A percentile compares a stretch with the other conserved stretches of the same genome.
Conservation (phyloP, 257 asterid species). For the Dorcoceras hygrometricum region DNA sequence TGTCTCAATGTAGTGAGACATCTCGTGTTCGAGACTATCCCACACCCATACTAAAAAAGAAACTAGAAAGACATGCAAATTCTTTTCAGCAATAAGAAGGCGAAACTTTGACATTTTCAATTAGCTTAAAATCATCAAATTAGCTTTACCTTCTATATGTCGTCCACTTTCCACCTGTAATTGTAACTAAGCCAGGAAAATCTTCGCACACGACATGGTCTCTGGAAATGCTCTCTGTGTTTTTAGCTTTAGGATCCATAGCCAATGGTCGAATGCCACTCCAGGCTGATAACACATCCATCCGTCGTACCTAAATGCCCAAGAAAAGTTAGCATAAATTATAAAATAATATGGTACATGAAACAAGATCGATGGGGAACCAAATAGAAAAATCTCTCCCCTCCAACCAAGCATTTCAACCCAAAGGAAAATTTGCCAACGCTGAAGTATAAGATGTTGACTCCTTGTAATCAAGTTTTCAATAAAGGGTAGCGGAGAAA, state of each 20-base stretch:
- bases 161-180: slow-evolving; percentile 99
- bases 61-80: slow-evolving; percentile 10
- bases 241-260: slow-evolving; percentile 82
- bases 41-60: too few relatives aligned
- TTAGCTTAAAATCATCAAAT: not conserved
- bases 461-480: not conserved
- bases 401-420: slow-evolving; percentile 1
- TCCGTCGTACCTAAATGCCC: slow-evolving; percentile 70
- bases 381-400: not conserved
- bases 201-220: slow-evolving; percentile 92
- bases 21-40: too few relatives aligned
- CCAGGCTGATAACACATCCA: slow-evolving; percentile 97
- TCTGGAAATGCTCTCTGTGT: slow-evolving; percentile 87
- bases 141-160: slow-evolving; percentile 83
- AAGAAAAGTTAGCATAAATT: slow-evolving; percentile 22
- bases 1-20: too few relatives aligned
- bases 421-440: not conserved
- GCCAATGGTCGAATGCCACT: slow-evolving; percentile 99
- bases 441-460: not conserved
- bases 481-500: not conserved
- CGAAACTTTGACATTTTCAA: not conserved
- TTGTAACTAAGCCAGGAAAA: slow-evolving; percentile 86
- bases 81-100: slow-evolving; percentile 20
- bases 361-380: slow-evolving; percentile 13
- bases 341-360: not conserved